These are phyloP conservation scores for Paramecium sexaurelia DNA, from an alignment of 73 alveolate species.

Conservation along the genomic window DNA sequence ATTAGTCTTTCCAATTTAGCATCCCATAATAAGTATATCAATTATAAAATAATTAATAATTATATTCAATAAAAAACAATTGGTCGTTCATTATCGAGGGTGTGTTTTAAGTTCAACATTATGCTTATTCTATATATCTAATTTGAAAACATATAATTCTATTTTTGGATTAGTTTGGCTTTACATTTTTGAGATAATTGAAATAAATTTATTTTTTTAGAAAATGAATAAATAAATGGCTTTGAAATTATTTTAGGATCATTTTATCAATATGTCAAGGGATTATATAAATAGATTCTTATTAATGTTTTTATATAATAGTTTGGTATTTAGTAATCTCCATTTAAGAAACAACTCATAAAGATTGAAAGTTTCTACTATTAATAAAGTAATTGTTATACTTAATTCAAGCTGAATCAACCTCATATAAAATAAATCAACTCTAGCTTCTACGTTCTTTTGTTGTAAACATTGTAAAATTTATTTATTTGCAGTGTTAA, in stretches of 20 bases:
- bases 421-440: too few species aligned
- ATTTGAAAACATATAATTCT: not conserved
- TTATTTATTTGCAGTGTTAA: too few species aligned
- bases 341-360: not conserved
- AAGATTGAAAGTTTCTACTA: not conserved
- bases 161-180: not conserved
- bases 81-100: conserved; percentile 34
- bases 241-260: not conserved
- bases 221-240: conserved; percentile 1
- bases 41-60: not conserved
- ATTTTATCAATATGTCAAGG: not conserved
- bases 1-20: conserved; percentile 17
- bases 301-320: not conserved
- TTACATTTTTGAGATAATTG: not conserved
- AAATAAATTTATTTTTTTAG: not conserved
- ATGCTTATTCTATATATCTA: not conserved
- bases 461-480: too few species aligned
- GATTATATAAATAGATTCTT: not conserved
- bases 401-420: too few species aligned
- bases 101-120: not conserved
- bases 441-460: too few species aligned
- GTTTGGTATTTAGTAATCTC: not conserved
- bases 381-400: not conserved
- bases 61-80: conserved; percentile 6
- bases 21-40: not conserved